Base-by-base conservation (phyloP, 352 stramenopile genomes). In the Phytophthora palmivora region DNA sequence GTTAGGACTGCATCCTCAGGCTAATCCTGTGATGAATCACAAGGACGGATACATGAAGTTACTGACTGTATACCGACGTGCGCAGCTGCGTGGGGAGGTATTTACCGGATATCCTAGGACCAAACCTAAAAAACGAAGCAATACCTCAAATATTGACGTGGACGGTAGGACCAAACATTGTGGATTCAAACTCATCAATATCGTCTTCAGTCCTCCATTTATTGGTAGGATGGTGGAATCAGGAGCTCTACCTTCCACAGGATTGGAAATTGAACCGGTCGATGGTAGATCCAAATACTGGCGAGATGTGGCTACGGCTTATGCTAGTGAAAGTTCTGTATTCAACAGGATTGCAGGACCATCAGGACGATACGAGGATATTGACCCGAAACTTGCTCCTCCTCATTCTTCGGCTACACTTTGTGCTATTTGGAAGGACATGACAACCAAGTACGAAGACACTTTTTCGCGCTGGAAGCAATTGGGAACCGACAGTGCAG, bases 391-490 rank as follows among this genome's bases (percentile, higher is more conserved):
- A 42, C 18, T 52, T 16, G 47, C 57, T 12, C 39, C 22, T 8
- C 57, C 46, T 8, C 38, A 53, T 22, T 59, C 57, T 26, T 10
- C 57, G 16, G 46, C 46, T 16, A 43, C 41, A 14, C 22, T 65
- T 8, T 58, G 47, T 39, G 22, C 47, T 9, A 59, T 65, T 16
- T 65, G 57, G 57, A 65, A 46, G n/a, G 38, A 59, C 2, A 12
- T 59, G 18, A 47, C 47, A n/a, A 34, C 39, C 6, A 36, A 30
- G 2, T 59, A 65, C 9, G 47, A 65, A 24, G 47, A 52, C 2
- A 59, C 36, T 46, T 39, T 59, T 15, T 22, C 57, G 45, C 57
- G 57, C 10, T 59, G 57, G 57, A 65, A 51, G 47, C 57, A 65
- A 18, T 21, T 65, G n/a, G 47, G 47, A 6, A 65, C 57, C 30